phyloP scores from a whole-genome alignment of 257 asterid genomes.

The Primulina tabacum region DNA sequence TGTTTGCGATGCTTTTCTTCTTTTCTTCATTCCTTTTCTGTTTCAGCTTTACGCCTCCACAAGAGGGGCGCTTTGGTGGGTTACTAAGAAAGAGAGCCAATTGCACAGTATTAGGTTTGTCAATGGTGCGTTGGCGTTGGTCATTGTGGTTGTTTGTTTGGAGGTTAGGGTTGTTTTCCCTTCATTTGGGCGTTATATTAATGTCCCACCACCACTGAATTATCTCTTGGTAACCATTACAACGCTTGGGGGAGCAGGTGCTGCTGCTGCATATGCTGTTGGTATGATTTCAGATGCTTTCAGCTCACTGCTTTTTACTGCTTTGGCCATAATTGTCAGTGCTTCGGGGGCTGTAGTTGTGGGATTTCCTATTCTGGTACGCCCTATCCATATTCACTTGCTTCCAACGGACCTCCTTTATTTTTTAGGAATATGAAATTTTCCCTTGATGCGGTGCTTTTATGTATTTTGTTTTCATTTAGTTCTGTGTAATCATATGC shows the following conservation, averaged over 20 bases:
- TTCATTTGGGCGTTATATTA: slow-evolving; percentile 92
- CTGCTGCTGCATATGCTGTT: slow-evolving; percentile 76
- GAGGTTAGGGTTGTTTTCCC: slow-evolving; percentile 97
- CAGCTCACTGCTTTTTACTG: slow-evolving; percentile 68
- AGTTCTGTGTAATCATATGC: not conserved
- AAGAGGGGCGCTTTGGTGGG: slow-evolving; percentile 97
- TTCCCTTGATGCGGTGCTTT: not conserved
- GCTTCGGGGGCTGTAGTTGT: slow-evolving; percentile 90
- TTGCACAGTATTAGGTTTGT: slow-evolving; percentile 74
- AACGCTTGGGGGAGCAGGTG: slow-evolving; percentile 92
- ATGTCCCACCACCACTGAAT: slow-evolving; percentile 91
- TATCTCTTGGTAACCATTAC: slow-evolving; percentile 76
- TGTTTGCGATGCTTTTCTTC: slow-evolving; percentile 74
- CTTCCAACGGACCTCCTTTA: slow-evolving; percentile 1
- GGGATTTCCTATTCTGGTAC: slow-evolving; percentile 88
- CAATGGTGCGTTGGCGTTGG: slow-evolving; percentile 83
- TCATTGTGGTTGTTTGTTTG: slow-evolving; percentile 69
- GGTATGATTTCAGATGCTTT: slow-evolving; percentile 84
- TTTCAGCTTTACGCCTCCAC: slow-evolving; percentile 92
- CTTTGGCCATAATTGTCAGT: slow-evolving; percentile 68
- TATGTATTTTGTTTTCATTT: not conserved
- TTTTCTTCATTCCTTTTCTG: slow-evolving; percentile 79
- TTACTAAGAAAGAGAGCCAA: slow-evolving; percentile 78
- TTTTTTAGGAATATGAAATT: slow-evolving; percentile 16
- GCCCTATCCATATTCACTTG: slow-evolving; percentile 27